These are phyloP conservation scores for Durio zibethinus DNA, from an alignment of 345 rosid species.

Conservation along the genomic window DNA sequence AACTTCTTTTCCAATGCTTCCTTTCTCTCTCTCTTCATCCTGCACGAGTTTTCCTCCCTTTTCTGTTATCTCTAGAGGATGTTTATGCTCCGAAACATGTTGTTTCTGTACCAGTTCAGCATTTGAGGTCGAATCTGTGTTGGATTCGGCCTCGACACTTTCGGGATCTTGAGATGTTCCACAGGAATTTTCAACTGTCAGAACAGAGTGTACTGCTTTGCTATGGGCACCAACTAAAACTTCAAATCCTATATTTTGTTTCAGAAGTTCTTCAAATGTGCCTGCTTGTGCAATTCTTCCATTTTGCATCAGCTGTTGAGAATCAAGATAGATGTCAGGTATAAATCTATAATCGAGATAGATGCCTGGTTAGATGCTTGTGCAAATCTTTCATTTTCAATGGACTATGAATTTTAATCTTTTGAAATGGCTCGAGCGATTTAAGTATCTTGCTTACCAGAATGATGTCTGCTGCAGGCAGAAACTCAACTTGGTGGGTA, in stretches of 20 bases:
- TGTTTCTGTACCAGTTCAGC: constrained; percentile 30
- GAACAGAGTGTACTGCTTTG: constrained; percentile 69
- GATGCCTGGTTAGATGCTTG: too few species aligned
- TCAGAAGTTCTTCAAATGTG: constrained; percentile 61
- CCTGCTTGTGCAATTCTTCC: constrained; percentile 90
- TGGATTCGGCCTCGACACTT: constrained; percentile 36
- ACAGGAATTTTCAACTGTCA: constrained; percentile 56
- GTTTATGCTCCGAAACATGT: too few species aligned
- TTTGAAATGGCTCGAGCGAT: too few species aligned
- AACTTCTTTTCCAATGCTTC: too few species aligned
- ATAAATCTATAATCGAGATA: neutral
- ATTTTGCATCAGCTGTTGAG: constrained; percentile 80
- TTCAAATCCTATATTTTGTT: constrained; percentile 83
- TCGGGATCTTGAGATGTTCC: constrained; percentile 34
- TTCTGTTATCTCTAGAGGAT: constrained; percentile 60
- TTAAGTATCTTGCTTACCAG: constrained; percentile 48
- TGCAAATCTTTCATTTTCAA: too few species aligned
- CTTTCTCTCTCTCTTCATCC: constrained; percentile 89
- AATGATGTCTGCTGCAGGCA: constrained; percentile 89
- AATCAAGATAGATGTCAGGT: neutral
- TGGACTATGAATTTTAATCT: too few species aligned
- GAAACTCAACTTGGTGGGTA: constrained; percentile 97
- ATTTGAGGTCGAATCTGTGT: constrained; percentile 34
- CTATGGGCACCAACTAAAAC: constrained; percentile 87
- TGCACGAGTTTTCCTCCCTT: constrained; percentile 78